A percentile compares a stretch with the other conserved stretches of the same genome.
Conservation (phyloP, 2,329 filamentous ascomycete species). For the Aspergillus ustus region DNA sequence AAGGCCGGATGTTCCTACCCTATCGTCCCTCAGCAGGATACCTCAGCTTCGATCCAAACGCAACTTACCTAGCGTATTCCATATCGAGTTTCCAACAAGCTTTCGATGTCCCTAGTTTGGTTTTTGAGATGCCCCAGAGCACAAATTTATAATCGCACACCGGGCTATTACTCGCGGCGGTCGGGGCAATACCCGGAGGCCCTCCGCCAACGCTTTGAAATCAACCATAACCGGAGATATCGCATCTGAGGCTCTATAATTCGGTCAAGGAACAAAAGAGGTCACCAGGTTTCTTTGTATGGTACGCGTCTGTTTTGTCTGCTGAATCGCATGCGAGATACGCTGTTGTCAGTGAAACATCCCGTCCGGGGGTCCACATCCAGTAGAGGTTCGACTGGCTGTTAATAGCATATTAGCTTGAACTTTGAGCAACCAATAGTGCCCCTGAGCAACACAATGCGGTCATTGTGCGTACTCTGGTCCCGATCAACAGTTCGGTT, state of each 20-base stretch:
- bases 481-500: background rate
- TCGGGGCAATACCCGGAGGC: background rate
- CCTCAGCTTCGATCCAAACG: background rate
- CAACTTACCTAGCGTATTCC: background rate
- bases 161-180: background rate
- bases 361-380: no score
- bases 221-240: background rate
- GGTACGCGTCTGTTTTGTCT: no score
- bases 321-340: no score
- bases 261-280: no score
- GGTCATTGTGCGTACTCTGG: background rate
- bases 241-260: no score
- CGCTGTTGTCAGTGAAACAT: no score
- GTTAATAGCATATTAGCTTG: no score
- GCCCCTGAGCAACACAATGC: background rate
- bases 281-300: no score
- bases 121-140: background rate
- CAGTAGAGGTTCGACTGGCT: no score
- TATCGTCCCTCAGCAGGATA: background rate
- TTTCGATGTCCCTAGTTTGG: background rate
- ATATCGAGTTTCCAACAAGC: background rate
- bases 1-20: conserved; percentile 49
- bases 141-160: background rate
- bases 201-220: background rate
- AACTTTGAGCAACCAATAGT: no score